Percentiles rank a stretch among this genome's conserved stretches.
Evolutionary conservation across 2,329 filamentous ascomycete genomes (phyloP).

Genomic region (Paraconiothyrium brasiliense): DNA sequence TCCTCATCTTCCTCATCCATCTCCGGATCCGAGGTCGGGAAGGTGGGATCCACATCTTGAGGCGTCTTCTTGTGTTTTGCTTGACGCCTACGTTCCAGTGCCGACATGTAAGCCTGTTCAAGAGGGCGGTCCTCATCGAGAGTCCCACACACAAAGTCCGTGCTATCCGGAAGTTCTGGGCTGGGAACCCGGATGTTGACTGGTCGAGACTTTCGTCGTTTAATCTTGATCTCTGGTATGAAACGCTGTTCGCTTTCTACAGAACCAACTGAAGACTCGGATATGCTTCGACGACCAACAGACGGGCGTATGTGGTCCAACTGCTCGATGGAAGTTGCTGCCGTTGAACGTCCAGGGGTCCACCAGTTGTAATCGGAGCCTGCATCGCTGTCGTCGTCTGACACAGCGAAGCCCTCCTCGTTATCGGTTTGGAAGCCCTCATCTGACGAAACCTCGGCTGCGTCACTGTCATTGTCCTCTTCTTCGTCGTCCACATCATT

Average conservation of each 20-base stretch:
- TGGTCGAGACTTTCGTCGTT: constrained; percentile 58
- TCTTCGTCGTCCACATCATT: constrained; percentile 54
- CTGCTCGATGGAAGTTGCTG: constrained; percentile 61
- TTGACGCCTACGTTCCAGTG: constrained; percentile 80
- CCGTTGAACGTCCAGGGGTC: constrained; percentile 62
- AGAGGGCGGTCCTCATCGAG: constrained; percentile 93
- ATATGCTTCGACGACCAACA: constrained; percentile 57
- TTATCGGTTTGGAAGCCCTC: constrained; percentile 85
- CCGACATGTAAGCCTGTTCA: constrained; percentile 92
- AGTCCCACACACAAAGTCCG: constrained; percentile 98
- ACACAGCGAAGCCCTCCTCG: constrained; percentile 74
- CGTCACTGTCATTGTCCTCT: constrained; percentile 42
- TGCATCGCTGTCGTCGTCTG: constrained; percentile 72
- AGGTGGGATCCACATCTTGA: constrained; percentile 93
- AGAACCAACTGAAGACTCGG: constrained; percentile 65
- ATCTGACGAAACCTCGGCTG: constrained; percentile 56
- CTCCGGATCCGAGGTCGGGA: constrained; percentile 92
- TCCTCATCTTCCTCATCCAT: constrained; percentile 79
- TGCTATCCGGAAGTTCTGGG: constrained; percentile 92
- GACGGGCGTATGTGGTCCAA: constrained; percentile 59
- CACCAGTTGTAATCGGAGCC: constrained; percentile 73
- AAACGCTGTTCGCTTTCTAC: constrained; percentile 49
- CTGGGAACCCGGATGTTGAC: constrained; percentile 70
- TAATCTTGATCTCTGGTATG: constrained; percentile 39
- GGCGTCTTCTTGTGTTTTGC: constrained; percentile 84